Percentiles rank a stretch among this genome's conserved stretches.
phyloP scores from a whole-genome alignment of 2,329 filamentous ascomycete genomes.

The Trichoderma cornu-damae region DNA sequence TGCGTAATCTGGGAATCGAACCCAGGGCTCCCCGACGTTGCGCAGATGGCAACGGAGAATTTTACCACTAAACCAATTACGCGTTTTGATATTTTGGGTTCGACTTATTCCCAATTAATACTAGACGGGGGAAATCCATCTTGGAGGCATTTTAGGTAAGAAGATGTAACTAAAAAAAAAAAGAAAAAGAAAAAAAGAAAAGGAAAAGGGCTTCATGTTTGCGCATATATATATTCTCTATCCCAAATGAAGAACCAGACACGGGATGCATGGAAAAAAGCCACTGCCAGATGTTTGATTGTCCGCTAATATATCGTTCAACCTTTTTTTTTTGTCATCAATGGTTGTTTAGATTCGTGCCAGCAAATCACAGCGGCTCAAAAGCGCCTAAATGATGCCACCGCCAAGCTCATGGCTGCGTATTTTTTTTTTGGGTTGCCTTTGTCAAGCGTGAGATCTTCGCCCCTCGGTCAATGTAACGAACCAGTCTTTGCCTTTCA shows the following conservation, averaged over 20 bases:
- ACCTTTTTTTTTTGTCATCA: too few relatives aligned
- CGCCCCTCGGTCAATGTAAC: too few relatives aligned
- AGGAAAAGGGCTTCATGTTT: too few relatives aligned
- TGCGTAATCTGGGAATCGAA: slow-evolving; percentile 24
- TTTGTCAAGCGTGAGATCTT: neutral
- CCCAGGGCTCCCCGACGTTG: slow-evolving; percentile 21
- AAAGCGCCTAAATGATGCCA: neutral
- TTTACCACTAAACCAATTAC: slow-evolving; percentile 24
- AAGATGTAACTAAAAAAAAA: neutral
- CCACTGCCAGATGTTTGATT: too few relatives aligned
- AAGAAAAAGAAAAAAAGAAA: too few relatives aligned
- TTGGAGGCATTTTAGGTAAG: neutral
- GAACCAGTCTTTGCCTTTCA: too few relatives aligned
- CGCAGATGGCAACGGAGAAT: slow-evolving; percentile 23
- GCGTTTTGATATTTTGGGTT: neutral
- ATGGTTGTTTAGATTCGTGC: too few relatives aligned
- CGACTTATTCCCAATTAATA: neutral
- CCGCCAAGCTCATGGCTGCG: neutral
- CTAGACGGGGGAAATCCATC: neutral
- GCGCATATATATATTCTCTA: too few relatives aligned
- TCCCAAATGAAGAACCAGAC: too few relatives aligned
- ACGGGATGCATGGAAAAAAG: too few relatives aligned
- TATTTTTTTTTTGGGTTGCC: too few relatives aligned
- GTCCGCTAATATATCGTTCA: too few relatives aligned
- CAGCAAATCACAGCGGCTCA: neutral